Base-by-base conservation (phyloP, 1,284 basidiomycete species). In the Chalciporus sp. region DNA sequence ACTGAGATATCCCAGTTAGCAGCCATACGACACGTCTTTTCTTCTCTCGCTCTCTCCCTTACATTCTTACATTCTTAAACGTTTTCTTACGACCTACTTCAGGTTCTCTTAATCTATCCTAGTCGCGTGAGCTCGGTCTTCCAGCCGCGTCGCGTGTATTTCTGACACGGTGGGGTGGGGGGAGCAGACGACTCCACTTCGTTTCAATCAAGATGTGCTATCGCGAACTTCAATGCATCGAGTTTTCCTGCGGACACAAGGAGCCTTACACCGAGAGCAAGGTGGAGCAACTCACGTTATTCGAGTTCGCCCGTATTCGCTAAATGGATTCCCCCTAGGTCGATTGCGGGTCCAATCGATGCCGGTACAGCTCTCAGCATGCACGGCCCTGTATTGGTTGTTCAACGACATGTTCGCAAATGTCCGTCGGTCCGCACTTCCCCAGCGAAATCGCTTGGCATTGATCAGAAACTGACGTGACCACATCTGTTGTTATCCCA, bases 311-410 rank as follows among this genome's bases (percentile, higher is more conserved):
- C 57, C 58, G 10, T 42, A 59, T 55, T 49, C 58, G 55, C 66
- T 73, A 54, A 61, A 58, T 26, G 53, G 49, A 57, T 45, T 47
- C 23, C 42, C 19, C 10, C 28, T 43, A 77, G 76, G 66, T 76
- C 43, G 76, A 79, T 56, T 78, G 76, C 53, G 57, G 63, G 40
- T 67, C 65, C 42, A 51, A 51, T 54, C 61, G 55, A 45, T 78
- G 76, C 57, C 73, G 76, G 49, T 78, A 77, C 51, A 78, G 76
- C 47, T 53, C 63, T 6, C 46, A 51, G 12, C 76, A 78, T 55
- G 55, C 54, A 29, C 49, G 61, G 4, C 55, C 65, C 7, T 77
- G 77, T 55, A 29, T 55, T 7, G 65, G 58, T 12, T 77, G 76
- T 47, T 3, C 65, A 17, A 44, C 65, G 44, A 75, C 70, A 7